Percentiles rank a stretch among this genome's conserved stretches.
Conservation (phyloP, 257 asterid genomes). For the Fraxinus cuspidata region DNA sequence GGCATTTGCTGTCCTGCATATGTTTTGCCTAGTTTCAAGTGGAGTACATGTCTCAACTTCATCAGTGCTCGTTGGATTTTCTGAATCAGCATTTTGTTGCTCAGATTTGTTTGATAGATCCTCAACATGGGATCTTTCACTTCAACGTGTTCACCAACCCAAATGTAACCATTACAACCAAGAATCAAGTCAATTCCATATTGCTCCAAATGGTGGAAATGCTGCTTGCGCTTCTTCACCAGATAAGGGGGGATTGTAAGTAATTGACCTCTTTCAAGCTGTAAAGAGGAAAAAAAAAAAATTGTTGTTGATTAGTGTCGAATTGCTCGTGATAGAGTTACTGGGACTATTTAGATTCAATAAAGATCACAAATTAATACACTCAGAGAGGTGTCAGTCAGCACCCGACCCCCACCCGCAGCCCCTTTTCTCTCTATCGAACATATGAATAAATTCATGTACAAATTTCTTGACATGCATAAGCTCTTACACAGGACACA, state of each 20-base stretch:
- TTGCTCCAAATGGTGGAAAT: constrained; percentile 75
- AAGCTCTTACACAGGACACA: not conserved
- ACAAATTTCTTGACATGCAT: not conserved
- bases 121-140: constrained; percentile 60
- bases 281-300: constrained; percentile 17
- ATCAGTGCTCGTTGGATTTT: constrained; percentile 27
- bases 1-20: constrained; percentile 85
- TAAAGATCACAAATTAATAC: not conserved
- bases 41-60: constrained; percentile 50
- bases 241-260: constrained; percentile 75
- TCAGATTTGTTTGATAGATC: constrained; percentile 55
- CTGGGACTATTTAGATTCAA: not conserved
- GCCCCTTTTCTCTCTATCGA: too few species aligned
- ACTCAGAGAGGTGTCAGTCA: not conserved
- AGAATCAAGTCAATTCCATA: constrained; percentile 83
- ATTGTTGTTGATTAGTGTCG: not conserved
- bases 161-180: constrained; percentile 86
- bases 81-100: constrained; percentile 33
- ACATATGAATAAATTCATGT: not conserved
- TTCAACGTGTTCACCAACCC: constrained; percentile 90
- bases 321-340: not conserved
- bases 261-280: constrained; percentile 88
- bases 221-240: constrained; percentile 88
- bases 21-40: constrained; percentile 58
- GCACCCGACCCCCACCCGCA: too few species aligned